A percentile compares a stretch with the other conserved stretches of the same genome.
These are phyloP conservation scores for Tilletia horrida DNA, from an alignment of 1,284 basidiomycete genomes.

Conservation along the genomic window DNA sequence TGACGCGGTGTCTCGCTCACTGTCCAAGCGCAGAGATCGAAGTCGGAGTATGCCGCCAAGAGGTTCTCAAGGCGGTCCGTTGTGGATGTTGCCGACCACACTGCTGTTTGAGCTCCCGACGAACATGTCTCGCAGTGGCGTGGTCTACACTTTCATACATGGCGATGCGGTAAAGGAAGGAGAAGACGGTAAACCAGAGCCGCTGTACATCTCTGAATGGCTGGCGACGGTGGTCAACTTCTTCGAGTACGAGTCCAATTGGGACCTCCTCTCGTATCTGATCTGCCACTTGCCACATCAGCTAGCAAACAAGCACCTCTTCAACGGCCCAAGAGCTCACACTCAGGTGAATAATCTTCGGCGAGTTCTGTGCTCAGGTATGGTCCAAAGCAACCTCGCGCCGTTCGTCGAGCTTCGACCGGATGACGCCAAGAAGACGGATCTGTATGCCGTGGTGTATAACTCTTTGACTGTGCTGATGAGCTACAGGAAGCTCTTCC, in stretches of 20 bases:
- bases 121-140: slow-evolving; percentile 58
- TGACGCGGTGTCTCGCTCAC: not conserved
- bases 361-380: slow-evolving; percentile 67
- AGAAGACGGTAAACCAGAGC: slow-evolving; percentile 60
- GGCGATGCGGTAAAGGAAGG: slow-evolving; percentile 55
- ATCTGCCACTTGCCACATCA: slow-evolving; percentile 87
- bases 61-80: slow-evolving; percentile 23
- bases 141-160: slow-evolving; percentile 56
- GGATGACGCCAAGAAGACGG: slow-evolving; percentile 59
- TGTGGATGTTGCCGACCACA: slow-evolving; percentile 78
- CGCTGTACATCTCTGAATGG: slow-evolving; percentile 78
- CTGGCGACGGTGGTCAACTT: slow-evolving; percentile 68
- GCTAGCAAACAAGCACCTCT: slow-evolving; percentile 90
- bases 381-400: slow-evolving; percentile 64
- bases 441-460: slow-evolving; percentile 83
- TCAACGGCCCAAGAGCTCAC: slow-evolving; percentile 81
- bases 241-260: slow-evolving; percentile 73
- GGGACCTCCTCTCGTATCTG: slow-evolving; percentile 91
- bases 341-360: slow-evolving; percentile 67
- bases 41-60: slow-evolving; percentile 41
- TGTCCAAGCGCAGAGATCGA: slow-evolving; percentile 59
- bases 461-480: slow-evolving; percentile 84
- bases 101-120: slow-evolving; percentile 66
- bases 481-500: slow-evolving; percentile 79
- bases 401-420: slow-evolving; percentile 64